Evolutionary conservation across 192 early-diverging fungal genomes (phyloP).

Genomic region (Mortierella alpina): DNA sequence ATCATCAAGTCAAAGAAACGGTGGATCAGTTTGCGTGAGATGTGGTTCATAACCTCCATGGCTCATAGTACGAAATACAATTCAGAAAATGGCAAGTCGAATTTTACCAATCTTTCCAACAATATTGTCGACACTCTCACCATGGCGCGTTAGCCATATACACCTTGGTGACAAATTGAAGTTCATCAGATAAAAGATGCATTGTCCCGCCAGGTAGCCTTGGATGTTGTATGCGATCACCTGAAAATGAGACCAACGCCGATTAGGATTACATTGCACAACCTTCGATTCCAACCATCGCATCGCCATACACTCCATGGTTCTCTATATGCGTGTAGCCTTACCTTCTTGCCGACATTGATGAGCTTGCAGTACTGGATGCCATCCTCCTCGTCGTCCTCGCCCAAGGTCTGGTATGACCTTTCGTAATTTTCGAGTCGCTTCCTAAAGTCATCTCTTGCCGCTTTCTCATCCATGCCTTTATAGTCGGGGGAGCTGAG

Average conservation of each 20-base stretch:
- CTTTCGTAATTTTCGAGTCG: conserved; percentile 93
- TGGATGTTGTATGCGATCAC: conserved; percentile 94
- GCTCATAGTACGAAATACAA: neutral
- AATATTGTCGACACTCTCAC: conserved; percentile 90
- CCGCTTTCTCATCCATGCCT: conserved; percentile 81
- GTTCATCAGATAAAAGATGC: conserved; percentile 98
- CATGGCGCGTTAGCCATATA: conserved; percentile 93
- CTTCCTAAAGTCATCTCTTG: conserved; percentile 86
- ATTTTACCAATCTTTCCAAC: conserved; percentile 80
- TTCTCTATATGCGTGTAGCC: neutral
- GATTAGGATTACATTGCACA: too few species aligned
- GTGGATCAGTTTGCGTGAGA: neutral
- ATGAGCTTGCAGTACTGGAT: conserved; percentile 95
- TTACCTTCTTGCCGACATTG: conserved; percentile 93
- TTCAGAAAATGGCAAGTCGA: neutral
- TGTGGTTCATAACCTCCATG: too few species aligned
- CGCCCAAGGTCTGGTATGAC: conserved; percentile 87
- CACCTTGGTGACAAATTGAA: conserved; percentile 79
- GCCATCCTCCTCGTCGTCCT: conserved; percentile 84
- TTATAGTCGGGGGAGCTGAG: conserved; percentile 95
- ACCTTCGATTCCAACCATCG: too few species aligned
- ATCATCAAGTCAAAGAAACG: neutral
- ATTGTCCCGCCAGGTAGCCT: conserved; percentile 93
- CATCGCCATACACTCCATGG: neutral
- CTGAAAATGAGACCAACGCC: conserved; percentile 3